Evolutionary conservation across 2,329 filamentous ascomycete genomes (phyloP).

Genomic region (Colletotrichum graminicola): DNA sequence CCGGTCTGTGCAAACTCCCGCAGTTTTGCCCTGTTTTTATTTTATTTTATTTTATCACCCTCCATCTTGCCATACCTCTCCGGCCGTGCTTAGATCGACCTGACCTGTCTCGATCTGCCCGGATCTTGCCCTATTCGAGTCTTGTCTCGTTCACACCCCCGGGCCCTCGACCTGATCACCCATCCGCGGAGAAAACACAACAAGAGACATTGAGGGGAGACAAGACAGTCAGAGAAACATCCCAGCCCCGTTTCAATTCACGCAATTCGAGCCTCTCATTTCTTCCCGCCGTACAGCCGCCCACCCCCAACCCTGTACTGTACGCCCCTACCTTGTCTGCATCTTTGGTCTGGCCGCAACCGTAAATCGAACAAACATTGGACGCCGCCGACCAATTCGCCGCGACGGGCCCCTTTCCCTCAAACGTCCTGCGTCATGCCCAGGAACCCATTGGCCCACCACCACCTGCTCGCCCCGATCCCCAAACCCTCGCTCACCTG

Average conservation of each 20-base stretch:
- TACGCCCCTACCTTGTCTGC: conserved; percentile 14
- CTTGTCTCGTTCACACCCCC: conserved; percentile 12
- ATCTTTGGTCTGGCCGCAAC: conserved; percentile 37
- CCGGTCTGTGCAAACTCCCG: conserved; percentile 8
- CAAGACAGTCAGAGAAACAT: conserved; percentile 22
- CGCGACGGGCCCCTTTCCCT: conserved; percentile 36
- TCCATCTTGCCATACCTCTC: conserved; percentile 4
- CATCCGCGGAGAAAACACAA: conserved; percentile 6
- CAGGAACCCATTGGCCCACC: conserved; percentile 41
- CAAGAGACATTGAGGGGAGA: neutral
- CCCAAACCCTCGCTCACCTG: conserved; percentile 25
- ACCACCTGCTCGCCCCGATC: conserved; percentile 34
- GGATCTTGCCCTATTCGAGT: conserved; percentile 6
- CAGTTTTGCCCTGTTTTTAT: neutral
- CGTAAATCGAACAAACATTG: conserved; percentile 39
- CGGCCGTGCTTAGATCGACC: conserved; percentile 5
- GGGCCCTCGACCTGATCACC: conserved; percentile 19
- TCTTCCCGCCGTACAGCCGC: conserved; percentile 47
- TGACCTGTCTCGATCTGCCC: neutral
- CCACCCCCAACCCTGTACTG: conserved; percentile 15
- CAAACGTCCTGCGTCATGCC: conserved; percentile 41
- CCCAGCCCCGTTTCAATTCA: neutral
- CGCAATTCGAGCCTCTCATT: conserved; percentile 23
- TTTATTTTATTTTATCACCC: neutral
- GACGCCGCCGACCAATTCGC: conserved; percentile 36